Percentiles rank a stretch among this genome's conserved stretches.
These are phyloP conservation scores for Kandelia obovata DNA, from an alignment of 345 rosid genomes.

Conservation along the genomic window DNA sequence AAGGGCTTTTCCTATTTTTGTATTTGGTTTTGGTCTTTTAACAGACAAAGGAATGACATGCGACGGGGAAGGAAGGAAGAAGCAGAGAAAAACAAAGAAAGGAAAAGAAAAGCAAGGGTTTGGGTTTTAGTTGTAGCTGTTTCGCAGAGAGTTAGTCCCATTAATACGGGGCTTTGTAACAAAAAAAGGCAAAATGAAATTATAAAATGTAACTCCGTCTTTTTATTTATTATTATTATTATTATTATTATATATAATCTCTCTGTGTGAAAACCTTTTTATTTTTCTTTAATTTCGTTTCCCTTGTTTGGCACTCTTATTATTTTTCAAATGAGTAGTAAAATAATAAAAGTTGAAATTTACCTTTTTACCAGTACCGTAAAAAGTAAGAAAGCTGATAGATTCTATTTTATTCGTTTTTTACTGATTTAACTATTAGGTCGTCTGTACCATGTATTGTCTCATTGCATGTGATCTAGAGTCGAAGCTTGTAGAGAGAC, in stretches of 20 bases:
- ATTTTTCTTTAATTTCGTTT: no score
- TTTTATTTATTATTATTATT: no score
- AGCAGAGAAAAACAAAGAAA: background rate
- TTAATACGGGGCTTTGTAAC: slow-evolving; percentile 28
- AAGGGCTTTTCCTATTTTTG: slow-evolving; percentile 4
- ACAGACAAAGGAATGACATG: slow-evolving; percentile 19
- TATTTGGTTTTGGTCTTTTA: slow-evolving; percentile 6
- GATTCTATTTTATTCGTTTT: no score
- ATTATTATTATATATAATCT: no score
- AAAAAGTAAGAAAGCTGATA: no score
- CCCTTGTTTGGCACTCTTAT: no score
- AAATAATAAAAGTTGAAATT: background rate
- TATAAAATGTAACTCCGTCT: background rate
- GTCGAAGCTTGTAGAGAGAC: background rate
- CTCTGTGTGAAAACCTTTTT: no score
- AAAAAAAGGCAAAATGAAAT: background rate
- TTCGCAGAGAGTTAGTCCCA: slow-evolving; percentile 30
- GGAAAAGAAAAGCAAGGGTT: slow-evolving; percentile 22
- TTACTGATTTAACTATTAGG: no score
- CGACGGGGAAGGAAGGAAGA: slow-evolving; percentile 3
- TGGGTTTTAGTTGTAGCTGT: slow-evolving; percentile 38
- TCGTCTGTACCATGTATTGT: no score
- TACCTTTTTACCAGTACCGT: no score
- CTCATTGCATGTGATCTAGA: background rate
- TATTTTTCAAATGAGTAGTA: background rate